A percentile compares a stretch with the other conserved stretches of the same genome.
Evolutionary conservation across 352 stramenopile genomes (phyloP).

Genomic region (Pythium vanterpoolii): DNA sequence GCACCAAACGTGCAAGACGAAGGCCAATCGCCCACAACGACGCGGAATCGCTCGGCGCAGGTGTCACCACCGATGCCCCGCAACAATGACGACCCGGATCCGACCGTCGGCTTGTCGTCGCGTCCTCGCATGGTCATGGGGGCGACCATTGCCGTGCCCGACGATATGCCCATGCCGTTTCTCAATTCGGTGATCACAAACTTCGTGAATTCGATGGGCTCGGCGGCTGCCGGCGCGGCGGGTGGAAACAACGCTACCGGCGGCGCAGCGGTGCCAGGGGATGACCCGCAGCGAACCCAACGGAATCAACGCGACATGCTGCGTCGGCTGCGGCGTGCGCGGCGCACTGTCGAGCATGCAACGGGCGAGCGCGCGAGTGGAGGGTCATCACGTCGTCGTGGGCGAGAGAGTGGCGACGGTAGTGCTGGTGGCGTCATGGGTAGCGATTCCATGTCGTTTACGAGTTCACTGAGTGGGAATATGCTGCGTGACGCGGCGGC

Average conservation of each 20-base stretch:
- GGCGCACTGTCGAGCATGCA: neutral
- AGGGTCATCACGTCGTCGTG: slow-evolving; percentile 13
- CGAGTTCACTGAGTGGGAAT: slow-evolving; percentile 13
- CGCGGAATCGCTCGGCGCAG: neutral
- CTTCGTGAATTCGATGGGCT: slow-evolving; percentile 44
- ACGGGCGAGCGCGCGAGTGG: neutral
- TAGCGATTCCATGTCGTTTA: slow-evolving; percentile 9
- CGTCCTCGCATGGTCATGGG: slow-evolving; percentile 65
- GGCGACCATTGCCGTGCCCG: slow-evolving; percentile 65
- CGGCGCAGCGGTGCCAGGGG: neutral
- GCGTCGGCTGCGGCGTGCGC: slow-evolving; percentile 14
- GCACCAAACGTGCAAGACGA: neutral
- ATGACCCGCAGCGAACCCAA: slow-evolving; percentile 6
- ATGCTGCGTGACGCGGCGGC: slow-evolving; percentile 21
- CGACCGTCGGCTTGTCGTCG: slow-evolving; percentile 26
- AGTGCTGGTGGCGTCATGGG: neutral
- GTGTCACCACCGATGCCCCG: neutral
- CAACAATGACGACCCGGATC: slow-evolving; percentile 77
- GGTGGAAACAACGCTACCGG: neutral
- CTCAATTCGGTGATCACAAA: slow-evolving; percentile 82
- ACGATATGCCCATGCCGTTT: slow-evolving; percentile 79
- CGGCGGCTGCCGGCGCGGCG: neutral
- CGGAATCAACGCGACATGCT: slow-evolving; percentile 24
- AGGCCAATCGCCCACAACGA: neutral
- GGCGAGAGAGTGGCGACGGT: slow-evolving; percentile 5